Base-by-base conservation (phyloP, 1,284 basidiomycete genomes). In the Trichosporon ovoides region DNA sequence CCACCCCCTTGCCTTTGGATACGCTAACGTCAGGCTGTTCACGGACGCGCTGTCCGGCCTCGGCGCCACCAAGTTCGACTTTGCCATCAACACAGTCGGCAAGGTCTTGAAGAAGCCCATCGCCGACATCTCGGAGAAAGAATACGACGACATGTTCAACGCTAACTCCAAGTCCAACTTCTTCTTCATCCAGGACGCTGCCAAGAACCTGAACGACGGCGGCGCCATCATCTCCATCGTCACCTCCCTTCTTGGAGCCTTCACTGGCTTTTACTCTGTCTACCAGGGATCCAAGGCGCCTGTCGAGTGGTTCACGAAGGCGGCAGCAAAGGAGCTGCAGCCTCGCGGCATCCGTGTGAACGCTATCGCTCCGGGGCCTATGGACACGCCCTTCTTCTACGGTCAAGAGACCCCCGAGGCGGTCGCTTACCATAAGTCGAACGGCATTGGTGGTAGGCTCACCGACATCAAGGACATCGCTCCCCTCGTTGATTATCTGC, bases 21-120 rank as follows among this genome's bases (percentile, higher is more conserved):
- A 37, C 28, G 24, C 54, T 59, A 19, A 53, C 38, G 3, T 6
- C 38, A 63, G 62, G 49, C 57, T 63, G 10, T 60, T 63, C 54
- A 36, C 48, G n/a, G 59, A 63, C 46, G 55, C 62, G 10, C 54
- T 55, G 14, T 22, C 51, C 1, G 59, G 56, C 19, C 62, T 63
- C 31, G 62, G 62, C 31, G 52, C 34, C 10, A 11, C 19, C 33
- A 60, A 55, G 43, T 48, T 64, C 19, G 62, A 67, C 57, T 49
- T 66, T 22, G 66, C 66, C 3, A 60, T 67, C 62, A 66, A 67
- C 58, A 67, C 64, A 7, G 60, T 67, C 56, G 66, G 66, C 53
- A 66, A 66, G 52, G 66, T 67, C 28, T 61, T 67, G 53, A 67
- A 67, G 62, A 67, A 67, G 59, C 60, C 60, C 10, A 22, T 67